Conservation (phyloP, 176 grass and related monocot genomes). For the Musa schizocarpa region DNA sequence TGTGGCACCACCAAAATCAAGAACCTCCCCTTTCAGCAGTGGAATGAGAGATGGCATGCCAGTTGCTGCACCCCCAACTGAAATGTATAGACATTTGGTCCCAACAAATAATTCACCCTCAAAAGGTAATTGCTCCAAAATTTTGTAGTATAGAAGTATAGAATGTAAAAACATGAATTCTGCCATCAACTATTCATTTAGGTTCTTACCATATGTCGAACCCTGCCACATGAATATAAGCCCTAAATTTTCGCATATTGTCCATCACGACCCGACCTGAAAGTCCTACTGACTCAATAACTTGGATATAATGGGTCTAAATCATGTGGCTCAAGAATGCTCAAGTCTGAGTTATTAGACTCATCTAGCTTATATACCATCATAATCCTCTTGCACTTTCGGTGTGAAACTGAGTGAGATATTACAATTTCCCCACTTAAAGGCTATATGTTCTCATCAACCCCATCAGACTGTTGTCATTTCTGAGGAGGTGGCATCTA, state of each 20-base stretch:
- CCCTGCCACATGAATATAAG: background rate
- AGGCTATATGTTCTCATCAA: too few species aligned
- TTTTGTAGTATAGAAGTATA: background rate
- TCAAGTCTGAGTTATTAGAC: constrained; percentile 34
- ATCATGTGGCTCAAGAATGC: constrained; percentile 44
- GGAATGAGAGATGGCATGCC: constrained; percentile 25
- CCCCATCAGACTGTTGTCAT: too few species aligned
- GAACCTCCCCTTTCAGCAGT: constrained; percentile 21
- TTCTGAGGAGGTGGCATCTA: too few species aligned
- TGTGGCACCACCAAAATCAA: constrained; percentile 27
- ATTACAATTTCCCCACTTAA: too few species aligned
- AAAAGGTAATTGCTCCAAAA: constrained; percentile 34
- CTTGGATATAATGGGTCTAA: constrained; percentile 9
- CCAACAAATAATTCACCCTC: constrained; percentile 34
- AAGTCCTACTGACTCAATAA: background rate
- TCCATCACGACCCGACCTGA: background rate
- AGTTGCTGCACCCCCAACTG: constrained; percentile 39
- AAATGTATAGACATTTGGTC: constrained; percentile 21
- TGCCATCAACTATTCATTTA: background rate
- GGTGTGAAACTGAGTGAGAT: too few species aligned
- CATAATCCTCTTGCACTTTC: too few species aligned
- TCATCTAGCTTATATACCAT: constrained; percentile 28
- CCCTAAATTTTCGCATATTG: background rate
- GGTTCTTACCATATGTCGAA: background rate
- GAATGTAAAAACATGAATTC: constrained; percentile 12